Conservation (phyloP, 2,329 filamentous ascomycete species). For the Neocucurbitaria cava region DNA sequence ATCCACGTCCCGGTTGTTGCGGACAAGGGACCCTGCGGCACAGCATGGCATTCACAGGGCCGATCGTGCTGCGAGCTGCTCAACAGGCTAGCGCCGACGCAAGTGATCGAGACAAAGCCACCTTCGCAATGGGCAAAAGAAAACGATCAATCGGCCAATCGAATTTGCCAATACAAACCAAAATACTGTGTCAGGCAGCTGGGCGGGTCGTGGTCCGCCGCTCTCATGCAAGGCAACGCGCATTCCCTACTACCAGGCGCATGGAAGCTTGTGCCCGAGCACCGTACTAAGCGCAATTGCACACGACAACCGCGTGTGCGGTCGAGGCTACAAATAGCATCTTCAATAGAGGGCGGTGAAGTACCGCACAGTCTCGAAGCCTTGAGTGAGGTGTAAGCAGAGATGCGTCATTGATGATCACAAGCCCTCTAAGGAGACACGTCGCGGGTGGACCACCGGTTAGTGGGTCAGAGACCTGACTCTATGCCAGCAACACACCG, state of each 20-base stretch:
- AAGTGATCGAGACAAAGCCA: constrained; percentile 19
- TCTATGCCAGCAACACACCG: constrained; percentile 18
- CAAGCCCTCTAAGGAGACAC: constrained; percentile 19
- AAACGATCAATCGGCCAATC: constrained; percentile 18
- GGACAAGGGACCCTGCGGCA: constrained; percentile 13
- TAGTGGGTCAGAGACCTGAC: constrained; percentile 15
- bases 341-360: constrained; percentile 19
- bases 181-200: constrained; percentile 8
- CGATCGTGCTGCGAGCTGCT: constrained; percentile 5
- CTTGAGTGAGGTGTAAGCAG: constrained; percentile 8
- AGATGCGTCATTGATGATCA: constrained; percentile 13
- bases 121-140: constrained; percentile 18
- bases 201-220: constrained; percentile 8
- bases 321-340: constrained; percentile 13
- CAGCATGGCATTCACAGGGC: constrained; percentile 12
- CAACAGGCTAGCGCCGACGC: not conserved
- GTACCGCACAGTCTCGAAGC: constrained; percentile 5
- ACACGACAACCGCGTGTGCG: constrained; percentile 7
- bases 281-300: constrained; percentile 5
- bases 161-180: constrained; percentile 13
- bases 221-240: constrained; percentile 14
- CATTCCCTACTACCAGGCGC: constrained; percentile 18
- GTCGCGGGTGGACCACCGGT: constrained; percentile 20
- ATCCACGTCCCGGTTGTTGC: constrained; percentile 16
- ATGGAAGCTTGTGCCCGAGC: constrained; percentile 13